Percentiles rank a stretch among this genome's conserved stretches.
These are phyloP conservation scores for Colletotrichum sp. DNA, from an alignment of 2,329 filamentous ascomycete species.

Conservation along the genomic window DNA sequence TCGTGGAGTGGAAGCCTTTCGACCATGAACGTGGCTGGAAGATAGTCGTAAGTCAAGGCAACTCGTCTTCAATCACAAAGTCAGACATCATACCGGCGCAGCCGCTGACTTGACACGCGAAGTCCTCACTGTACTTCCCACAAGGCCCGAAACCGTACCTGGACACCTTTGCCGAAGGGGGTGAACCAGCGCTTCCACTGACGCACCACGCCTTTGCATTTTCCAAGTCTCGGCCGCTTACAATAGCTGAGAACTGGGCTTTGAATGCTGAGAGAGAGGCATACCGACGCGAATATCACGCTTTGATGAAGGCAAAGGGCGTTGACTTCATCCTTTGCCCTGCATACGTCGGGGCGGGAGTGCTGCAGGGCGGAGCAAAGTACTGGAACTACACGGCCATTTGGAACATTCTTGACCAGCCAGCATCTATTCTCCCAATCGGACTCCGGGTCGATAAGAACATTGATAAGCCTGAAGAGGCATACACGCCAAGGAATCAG, in stretches of 20 bases:
- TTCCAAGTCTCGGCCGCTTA: neutral
- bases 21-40: constrained; percentile 35
- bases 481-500: neutral
- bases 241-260: neutral
- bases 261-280: neutral
- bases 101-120: rapidly evolving
- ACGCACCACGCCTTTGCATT: neutral
- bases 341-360: neutral
- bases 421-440: neutral
- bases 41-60: neutral
- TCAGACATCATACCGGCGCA: neutral
- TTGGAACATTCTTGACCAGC: constrained; percentile 8
- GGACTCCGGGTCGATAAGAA: neutral
- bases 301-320: neutral
- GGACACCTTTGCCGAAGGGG: neutral
- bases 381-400: constrained; percentile 9
- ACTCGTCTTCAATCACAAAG: neutral
- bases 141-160: constrained; percentile 6
- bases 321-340: constrained; percentile 10
- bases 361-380: constrained; percentile 1
- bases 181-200: neutral
- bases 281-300: constrained; percentile 6
- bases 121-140: constrained; percentile 1
- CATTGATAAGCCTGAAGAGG: neutral
- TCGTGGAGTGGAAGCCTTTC: constrained; percentile 56